These are phyloP conservation scores for Ceratonia siliqua DNA, from an alignment of 306 rosid species.

Conservation along the genomic window DNA sequence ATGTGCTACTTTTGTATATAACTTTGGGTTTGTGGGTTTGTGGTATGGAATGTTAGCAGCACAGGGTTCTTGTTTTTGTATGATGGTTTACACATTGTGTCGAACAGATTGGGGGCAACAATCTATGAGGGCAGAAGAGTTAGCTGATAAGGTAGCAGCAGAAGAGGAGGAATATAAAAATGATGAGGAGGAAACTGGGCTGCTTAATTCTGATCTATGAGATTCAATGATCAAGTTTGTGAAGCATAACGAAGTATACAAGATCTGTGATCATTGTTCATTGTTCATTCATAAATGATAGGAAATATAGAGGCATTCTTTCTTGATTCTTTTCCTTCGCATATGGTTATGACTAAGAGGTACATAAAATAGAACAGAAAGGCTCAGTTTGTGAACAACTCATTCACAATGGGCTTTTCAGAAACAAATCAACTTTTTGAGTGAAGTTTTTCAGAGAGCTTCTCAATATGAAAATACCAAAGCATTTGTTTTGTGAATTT, in stretches of 20 bases:
- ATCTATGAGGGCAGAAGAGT: slow-evolving; percentile 58
- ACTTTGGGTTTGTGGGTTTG: slow-evolving; percentile 58
- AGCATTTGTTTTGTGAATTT: no score
- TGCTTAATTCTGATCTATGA: slow-evolving; percentile 47
- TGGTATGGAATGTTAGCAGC: slow-evolving; percentile 82
- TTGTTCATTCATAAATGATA: neutral
- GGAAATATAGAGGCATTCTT: slow-evolving; percentile 10
- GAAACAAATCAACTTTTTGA: no score
- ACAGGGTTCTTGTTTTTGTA: slow-evolving; percentile 61
- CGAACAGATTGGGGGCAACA: slow-evolving; percentile 78
- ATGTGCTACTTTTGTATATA: slow-evolving; percentile 46
- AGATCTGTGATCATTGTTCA: neutral
- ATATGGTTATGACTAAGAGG: no score
- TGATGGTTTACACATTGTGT: slow-evolving; percentile 61
- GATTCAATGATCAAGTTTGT: neutral
- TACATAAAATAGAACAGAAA: neutral
- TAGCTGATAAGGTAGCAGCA: slow-evolving; percentile 25
- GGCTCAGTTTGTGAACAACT: neutral
- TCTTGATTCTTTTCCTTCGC: neutral
- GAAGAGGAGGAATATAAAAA: neutral
- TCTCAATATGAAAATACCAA: no score
- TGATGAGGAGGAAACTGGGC: slow-evolving; percentile 56
- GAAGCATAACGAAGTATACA: no score
- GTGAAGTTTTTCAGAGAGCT: no score
- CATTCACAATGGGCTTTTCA: neutral